Base-by-base conservation (phyloP, 2,329 filamentous ascomycete species). In the Phialophora verrucosa region DNA sequence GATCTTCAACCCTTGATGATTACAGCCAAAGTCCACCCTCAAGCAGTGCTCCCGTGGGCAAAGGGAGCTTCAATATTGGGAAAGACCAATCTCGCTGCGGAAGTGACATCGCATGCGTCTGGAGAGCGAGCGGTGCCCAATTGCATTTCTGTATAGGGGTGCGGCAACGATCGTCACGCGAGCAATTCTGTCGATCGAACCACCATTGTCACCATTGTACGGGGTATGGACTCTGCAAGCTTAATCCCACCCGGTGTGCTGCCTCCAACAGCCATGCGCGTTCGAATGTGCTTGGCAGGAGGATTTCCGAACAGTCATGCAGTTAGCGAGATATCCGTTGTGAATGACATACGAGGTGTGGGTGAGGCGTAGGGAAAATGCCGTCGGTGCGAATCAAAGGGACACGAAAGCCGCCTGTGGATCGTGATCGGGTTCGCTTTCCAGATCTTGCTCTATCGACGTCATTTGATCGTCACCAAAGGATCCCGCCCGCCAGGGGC, bases 401-500 rank as follows among this genome's bases (percentile, higher is more conserved):
- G 49, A 11, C 20, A 59, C 17, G 14, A 17, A 10, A 27, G 12
- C 32, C 4, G 25, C n/a, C 3, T 47, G 56, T 47, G 56, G 20
- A 31, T 49, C 20, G 17, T 20, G 11, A 27, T 31, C 56, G 38
- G 23, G 20, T 59, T 47, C 7, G 32, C 38, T 29, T 59, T 25
- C 25, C 56, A 47, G 56, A 59, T 27, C 14, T 42, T 47, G 38
- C 17, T 25, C n/a, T 5, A 10, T 47, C 56, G 35, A 59, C 35
- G 56, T 59, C 56, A 59, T 59, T 25, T 29, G 14, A 20, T 42
- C 35, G 23, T 59, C 56, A 47, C 38, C 12, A 31, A n/a, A 44
- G 38, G 38, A 44, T 44, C 38, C 17, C 38, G 38, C 38, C 38
- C 38, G 32, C 32, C 32, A 35, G 29, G 29, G 29, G 29, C 29